Evolutionary conservation across 106 monocot species (phyloP).

Genomic region (Posidonia australis): DNA sequence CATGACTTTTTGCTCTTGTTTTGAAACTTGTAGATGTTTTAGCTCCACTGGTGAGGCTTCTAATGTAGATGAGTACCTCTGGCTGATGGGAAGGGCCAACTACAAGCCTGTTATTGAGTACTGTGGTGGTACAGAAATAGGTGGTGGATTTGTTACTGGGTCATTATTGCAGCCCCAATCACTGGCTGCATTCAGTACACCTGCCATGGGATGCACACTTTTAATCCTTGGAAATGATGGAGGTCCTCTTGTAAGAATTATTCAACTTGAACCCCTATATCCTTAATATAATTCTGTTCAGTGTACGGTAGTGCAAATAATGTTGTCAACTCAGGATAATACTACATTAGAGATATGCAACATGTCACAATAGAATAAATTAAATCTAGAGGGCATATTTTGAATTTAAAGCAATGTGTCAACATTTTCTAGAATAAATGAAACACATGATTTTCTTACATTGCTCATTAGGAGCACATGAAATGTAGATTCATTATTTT

Average conservation of each 20-base stretch:
- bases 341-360: too few relatives aligned
- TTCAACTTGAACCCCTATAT: not conserved
- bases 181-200: conserved; percentile 87
- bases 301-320: too few relatives aligned
- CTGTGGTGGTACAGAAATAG: conserved; percentile 97
- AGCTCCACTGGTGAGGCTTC: conserved; percentile 93
- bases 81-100: conserved; percentile 87
- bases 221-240: conserved; percentile 71
- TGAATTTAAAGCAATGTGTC: too few relatives aligned
- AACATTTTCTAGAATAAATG: too few relatives aligned
- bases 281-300: too few relatives aligned
- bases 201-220: conserved; percentile 77
- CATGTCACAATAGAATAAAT: too few relatives aligned
- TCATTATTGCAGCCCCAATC: conserved; percentile 80
- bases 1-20: not conserved
- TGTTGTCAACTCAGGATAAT: too few relatives aligned
- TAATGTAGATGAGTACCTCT: conserved; percentile 80
- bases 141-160: conserved; percentile 81
- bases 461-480: too few relatives aligned
- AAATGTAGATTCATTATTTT: too few relatives aligned
- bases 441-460: too few relatives aligned
- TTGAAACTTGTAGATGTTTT: conserved; percentile 55
- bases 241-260: conserved; percentile 62
- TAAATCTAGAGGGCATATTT: too few relatives aligned
- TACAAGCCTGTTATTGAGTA: conserved; percentile 96